These are phyloP conservation scores for Suhomyces maxii DNA, from an alignment of 1,139 yeast genomes.

Conservation along the genomic window DNA sequence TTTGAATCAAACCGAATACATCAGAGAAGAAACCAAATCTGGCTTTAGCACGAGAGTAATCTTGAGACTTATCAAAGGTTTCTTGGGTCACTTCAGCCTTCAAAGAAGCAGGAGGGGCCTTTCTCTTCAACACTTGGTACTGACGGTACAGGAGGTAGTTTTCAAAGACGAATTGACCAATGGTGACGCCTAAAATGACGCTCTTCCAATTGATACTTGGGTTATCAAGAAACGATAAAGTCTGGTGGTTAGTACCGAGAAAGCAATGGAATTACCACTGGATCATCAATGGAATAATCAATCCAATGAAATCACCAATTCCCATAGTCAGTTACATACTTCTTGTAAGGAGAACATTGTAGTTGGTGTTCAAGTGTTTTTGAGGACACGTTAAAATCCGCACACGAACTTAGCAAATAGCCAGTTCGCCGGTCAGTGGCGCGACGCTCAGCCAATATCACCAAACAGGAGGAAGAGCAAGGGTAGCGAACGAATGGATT, in stretches of 20 bases:
- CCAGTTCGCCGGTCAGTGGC: no score
- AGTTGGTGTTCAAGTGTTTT: neutral
- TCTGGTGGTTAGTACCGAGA: slow-evolving; percentile 17
- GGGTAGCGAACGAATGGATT: no score
- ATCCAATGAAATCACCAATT: no score
- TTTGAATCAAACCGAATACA: slow-evolving; percentile 53
- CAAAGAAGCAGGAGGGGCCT: slow-evolving; percentile 63
- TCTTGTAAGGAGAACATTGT: slow-evolving; percentile 22
- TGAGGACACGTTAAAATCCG: neutral
- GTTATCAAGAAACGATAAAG: slow-evolving; percentile 46
- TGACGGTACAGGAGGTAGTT: slow-evolving; percentile 76
- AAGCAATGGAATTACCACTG: neutral
- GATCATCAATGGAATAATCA: no score
- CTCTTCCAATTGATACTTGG: slow-evolving; percentile 77
- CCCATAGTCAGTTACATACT: slow-evolving; percentile 16
- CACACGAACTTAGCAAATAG: no score
- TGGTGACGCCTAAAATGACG: slow-evolving; percentile 70
- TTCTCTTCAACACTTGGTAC: slow-evolving; percentile 58
- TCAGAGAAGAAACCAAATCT: slow-evolving; percentile 63
- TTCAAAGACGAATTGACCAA: slow-evolving; percentile 75
- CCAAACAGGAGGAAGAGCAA: no score
- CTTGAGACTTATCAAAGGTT: slow-evolving; percentile 76
- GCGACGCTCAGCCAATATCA: no score
- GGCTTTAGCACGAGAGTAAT: slow-evolving; percentile 80
- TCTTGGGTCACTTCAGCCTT: slow-evolving; percentile 66